These are phyloP conservation scores for Camellia sinensis DNA, from an alignment of 148 eudicot genomes.

Conservation along the genomic window DNA sequence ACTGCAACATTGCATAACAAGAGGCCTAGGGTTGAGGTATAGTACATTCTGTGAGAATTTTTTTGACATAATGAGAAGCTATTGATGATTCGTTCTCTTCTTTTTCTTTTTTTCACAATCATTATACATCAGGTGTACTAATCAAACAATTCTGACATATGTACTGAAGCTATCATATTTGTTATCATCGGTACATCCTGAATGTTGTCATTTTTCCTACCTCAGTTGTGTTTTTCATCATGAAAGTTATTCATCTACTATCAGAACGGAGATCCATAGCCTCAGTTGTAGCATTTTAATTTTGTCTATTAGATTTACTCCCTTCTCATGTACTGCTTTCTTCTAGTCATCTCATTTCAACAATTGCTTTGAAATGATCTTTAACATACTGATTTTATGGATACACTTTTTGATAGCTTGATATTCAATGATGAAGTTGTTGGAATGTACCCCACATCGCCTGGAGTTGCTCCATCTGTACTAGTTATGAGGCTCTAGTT, in stretches of 20 bases:
- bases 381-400: not conserved
- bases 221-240: not conserved
- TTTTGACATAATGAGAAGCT: not conserved
- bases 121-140: too few species aligned
- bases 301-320: not conserved
- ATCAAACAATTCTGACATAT: not conserved
- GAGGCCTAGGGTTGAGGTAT: conserved; percentile 13
- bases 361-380: not conserved
- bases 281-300: not conserved
- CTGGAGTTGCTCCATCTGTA: too few species aligned
- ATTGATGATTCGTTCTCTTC: not conserved
- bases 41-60: not conserved
- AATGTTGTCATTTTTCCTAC: not conserved
- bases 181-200: not conserved
- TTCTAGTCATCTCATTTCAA: not conserved
- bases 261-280: not conserved
- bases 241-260: not conserved
- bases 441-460: too few species aligned
- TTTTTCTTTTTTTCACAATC: too few species aligned
- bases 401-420: not conserved
- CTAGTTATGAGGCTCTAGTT: too few species aligned
- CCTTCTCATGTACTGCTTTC: not conserved
- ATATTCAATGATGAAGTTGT: not conserved
- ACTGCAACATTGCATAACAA: conserved; percentile 3
- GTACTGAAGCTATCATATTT: not conserved